A percentile compares a stretch with the other conserved stretches of the same genome.
Evolutionary conservation across 768 basidiomycete species (phyloP).

Genomic region (Paxillus involutus): DNA sequence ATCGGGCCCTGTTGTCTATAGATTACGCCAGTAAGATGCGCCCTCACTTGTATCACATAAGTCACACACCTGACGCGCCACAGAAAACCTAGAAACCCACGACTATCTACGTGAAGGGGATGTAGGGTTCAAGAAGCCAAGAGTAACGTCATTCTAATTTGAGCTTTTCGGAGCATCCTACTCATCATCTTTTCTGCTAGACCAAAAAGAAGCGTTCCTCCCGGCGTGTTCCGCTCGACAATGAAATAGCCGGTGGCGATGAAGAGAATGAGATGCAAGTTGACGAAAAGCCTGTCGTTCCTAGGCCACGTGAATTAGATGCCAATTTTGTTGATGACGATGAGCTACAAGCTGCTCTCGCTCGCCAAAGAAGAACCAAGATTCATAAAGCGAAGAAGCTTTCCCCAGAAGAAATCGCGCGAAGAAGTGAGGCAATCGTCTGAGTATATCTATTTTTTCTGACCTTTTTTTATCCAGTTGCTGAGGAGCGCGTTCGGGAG

Average conservation of each 20-base stretch:
- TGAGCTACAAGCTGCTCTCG: conserved; percentile 91
- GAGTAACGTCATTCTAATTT: conserved; percentile 44
- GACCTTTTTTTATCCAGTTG: conserved; percentile 45
- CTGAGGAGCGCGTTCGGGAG: conserved; percentile 57
- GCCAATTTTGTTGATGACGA: conserved; percentile 97
- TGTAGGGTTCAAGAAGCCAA: conserved; percentile 92
- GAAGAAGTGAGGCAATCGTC: conserved; percentile 53
- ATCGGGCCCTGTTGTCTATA: conserved; percentile 79
- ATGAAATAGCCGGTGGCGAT: conserved; percentile 30
- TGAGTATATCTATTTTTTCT: not conserved
- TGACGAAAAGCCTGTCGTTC: conserved; percentile 69
- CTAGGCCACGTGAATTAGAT: conserved; percentile 72
- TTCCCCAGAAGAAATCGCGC: conserved; percentile 80
- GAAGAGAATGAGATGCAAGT: conserved; percentile 63
- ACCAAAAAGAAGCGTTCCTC: conserved; percentile 91
- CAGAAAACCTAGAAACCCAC: conserved; percentile 82
- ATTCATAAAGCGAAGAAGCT: conserved; percentile 74
- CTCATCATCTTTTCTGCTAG: conserved; percentile 36
- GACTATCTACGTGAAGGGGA: conserved; percentile 94
- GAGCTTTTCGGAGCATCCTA: not conserved
- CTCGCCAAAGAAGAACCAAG: conserved; percentile 81
- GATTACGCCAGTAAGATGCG: conserved; percentile 81
- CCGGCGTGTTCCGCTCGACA: conserved; percentile 51
- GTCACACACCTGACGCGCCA: conserved; percentile 8
- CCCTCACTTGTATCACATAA: not conserved